A percentile compares a stretch with the other conserved stretches of the same genome.
Evolutionary conservation across 2,329 filamentous ascomycete genomes (phyloP).

Genomic region (Teratosphaeria zuluensis): DNA sequence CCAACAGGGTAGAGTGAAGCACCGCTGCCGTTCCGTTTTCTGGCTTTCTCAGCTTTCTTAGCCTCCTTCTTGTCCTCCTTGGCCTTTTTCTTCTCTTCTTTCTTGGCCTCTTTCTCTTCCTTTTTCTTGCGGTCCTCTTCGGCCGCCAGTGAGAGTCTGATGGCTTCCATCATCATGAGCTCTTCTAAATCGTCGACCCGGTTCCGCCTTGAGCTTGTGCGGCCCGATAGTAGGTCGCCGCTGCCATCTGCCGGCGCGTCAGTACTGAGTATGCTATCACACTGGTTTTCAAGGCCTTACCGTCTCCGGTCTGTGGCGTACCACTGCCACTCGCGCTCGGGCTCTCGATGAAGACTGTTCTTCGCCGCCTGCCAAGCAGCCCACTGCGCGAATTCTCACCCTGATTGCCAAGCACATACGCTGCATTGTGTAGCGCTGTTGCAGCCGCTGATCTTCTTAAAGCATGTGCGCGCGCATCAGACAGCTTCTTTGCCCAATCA

Average conservation of each 20-base stretch:
- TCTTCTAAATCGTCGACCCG: slow-evolving; percentile 86
- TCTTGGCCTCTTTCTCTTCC: slow-evolving; percentile 68
- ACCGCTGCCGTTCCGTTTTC: slow-evolving; percentile 47
- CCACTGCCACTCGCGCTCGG: slow-evolving; percentile 35
- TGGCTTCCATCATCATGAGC: slow-evolving; percentile 98
- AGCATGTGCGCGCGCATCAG: slow-evolving; percentile 73
- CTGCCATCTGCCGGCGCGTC: slow-evolving; percentile 9
- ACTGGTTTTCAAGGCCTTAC: slow-evolving; percentile 9
- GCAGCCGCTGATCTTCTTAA: slow-evolving; percentile 82
- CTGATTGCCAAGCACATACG: slow-evolving; percentile 69
- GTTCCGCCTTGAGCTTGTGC: slow-evolving; percentile 46
- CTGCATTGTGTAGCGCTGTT: slow-evolving; percentile 87
- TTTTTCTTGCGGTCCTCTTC: slow-evolving; percentile 89
- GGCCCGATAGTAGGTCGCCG: slow-evolving; percentile 29
- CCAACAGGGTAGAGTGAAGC: slow-evolving; percentile 46
- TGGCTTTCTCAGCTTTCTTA: slow-evolving; percentile 60
- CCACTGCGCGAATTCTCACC: slow-evolving; percentile 15
- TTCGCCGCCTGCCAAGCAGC: slow-evolving; percentile 42
- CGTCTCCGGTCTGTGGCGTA: slow-evolving; percentile 30
- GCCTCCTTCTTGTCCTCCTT: slow-evolving; percentile 59
- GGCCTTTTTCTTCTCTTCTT: slow-evolving; percentile 74
- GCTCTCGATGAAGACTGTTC: slow-evolving; percentile 45
- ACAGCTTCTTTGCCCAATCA: slow-evolving; percentile 87
- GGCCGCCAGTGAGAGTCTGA: slow-evolving; percentile 77
- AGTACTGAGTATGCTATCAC: background rate